Evolutionary conservation across 495 filamentous ascomycete species (phyloP).

Genomic region (Penicillium daleae): DNA sequence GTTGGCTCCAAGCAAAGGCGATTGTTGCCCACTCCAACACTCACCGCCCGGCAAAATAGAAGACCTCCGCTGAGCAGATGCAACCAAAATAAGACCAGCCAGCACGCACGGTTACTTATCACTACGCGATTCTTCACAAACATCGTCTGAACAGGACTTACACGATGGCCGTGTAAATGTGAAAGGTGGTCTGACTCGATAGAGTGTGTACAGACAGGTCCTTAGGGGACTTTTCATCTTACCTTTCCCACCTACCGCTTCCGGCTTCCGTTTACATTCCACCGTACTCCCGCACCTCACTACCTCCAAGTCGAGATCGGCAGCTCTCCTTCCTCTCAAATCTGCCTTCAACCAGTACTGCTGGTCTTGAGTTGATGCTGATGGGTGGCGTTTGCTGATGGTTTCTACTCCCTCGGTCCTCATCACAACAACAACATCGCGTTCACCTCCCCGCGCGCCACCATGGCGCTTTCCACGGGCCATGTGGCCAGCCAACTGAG

Average conservation of each 20-base stretch:
- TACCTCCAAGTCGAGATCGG: slow-evolving; percentile 19
- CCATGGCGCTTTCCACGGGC: slow-evolving; percentile 71
- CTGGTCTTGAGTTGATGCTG: background rate
- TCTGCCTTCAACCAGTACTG: background rate
- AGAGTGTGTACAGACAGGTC: slow-evolving; percentile 15
- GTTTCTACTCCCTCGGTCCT: slow-evolving; percentile 11
- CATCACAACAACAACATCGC: slow-evolving; percentile 5
- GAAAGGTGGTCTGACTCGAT: slow-evolving; percentile 16
- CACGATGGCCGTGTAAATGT: slow-evolving; percentile 20
- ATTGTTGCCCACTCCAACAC: slow-evolving; percentile 36
- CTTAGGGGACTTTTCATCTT: background rate
- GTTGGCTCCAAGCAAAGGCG: background rate
- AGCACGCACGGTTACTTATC: slow-evolving; percentile 4
- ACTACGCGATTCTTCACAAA: slow-evolving; percentile 5
- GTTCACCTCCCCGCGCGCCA: slow-evolving; percentile 26
- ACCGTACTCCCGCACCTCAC: slow-evolving; percentile 16
- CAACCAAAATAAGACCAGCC: slow-evolving; percentile 32
- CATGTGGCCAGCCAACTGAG: slow-evolving; percentile 75
- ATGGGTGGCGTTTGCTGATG: slow-evolving; percentile 2
- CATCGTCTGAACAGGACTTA: background rate
- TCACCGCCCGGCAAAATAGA: slow-evolving; percentile 36
- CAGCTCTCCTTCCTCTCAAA: slow-evolving; percentile 9
- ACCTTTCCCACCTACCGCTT: slow-evolving; percentile 26
- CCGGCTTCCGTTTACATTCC: slow-evolving; percentile 34
- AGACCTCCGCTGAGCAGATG: slow-evolving; percentile 17